A percentile compares a stretch with the other conserved stretches of the same genome.
Conservation (phyloP, 228 moss, liverwort and hornwort species). For the Sphagnum fallax region DNA sequence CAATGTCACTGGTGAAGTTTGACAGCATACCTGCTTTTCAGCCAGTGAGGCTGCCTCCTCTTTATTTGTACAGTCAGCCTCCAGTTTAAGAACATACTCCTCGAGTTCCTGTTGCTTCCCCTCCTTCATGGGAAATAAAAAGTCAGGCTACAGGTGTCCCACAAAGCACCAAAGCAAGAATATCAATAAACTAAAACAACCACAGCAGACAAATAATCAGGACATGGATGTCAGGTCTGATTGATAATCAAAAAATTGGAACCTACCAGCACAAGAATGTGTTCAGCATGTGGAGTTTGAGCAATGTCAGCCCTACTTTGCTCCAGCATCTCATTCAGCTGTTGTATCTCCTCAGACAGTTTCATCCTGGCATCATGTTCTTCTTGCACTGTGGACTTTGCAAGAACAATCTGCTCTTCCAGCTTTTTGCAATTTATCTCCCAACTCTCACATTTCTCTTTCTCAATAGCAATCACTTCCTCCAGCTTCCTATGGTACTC, state of each 20-base stretch:
- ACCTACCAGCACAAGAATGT: not conserved
- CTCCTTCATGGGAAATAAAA: constrained; percentile 1
- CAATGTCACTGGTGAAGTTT: too few species aligned
- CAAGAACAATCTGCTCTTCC: constrained; percentile 16
- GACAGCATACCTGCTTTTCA: constrained; percentile 19
- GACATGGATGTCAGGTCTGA: not conserved
- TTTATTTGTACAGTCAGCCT: constrained; percentile 25
- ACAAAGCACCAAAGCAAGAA: not conserved
- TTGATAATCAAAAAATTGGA: too few species aligned
- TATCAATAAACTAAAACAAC: not conserved
- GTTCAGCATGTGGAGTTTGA: constrained; percentile 12
- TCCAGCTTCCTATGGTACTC: constrained; percentile 44
- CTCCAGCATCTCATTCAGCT: constrained; percentile 20
- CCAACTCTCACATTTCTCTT: constrained; percentile 12
- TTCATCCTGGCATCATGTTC: constrained; percentile 18
- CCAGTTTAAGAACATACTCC: constrained; percentile 17
- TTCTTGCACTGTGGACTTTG: constrained; percentile 15
- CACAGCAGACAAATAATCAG: not conserved
- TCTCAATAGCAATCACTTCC: constrained; percentile 25
- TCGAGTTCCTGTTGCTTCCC: constrained; percentile 7
- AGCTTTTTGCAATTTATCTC: constrained; percentile 6
- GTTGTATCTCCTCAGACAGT: constrained; percentile 25
- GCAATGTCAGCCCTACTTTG: constrained; percentile 12
- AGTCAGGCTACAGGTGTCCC: not conserved
- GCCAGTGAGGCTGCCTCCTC: constrained; percentile 17